These are phyloP conservation scores for Tylopilus orsonianus DNA, from an alignment of 1,284 basidiomycete species.

Conservation along the genomic window DNA sequence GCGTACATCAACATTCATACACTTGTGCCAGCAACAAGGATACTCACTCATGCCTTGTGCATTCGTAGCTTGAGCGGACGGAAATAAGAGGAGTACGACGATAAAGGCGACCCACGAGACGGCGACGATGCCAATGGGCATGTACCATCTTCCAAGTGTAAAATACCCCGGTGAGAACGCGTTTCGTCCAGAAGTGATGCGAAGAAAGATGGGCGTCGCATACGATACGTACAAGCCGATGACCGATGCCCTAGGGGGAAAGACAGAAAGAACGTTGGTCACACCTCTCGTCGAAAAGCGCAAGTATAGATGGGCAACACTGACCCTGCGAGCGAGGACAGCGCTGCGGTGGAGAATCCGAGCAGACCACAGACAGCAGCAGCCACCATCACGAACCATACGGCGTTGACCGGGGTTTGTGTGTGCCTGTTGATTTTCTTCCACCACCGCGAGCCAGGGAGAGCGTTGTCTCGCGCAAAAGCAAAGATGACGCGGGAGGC, in stretches of 20 bases:
- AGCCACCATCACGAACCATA: constrained; percentile 67
- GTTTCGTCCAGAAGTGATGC: constrained; percentile 64
- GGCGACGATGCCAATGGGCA: constrained; percentile 58
- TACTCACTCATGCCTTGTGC: constrained; percentile 56
- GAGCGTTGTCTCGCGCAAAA: constrained; percentile 70
- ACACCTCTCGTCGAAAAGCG: background rate
- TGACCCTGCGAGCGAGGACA: constrained; percentile 67
- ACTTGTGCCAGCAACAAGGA: background rate
- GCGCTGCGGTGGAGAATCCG: constrained; percentile 62
- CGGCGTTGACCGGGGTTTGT: constrained; percentile 70
- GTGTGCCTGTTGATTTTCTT: constrained; percentile 57
- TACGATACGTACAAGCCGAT: constrained; percentile 69
- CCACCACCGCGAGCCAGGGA: constrained; percentile 70
- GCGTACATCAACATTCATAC: constrained; percentile 5
- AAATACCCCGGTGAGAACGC: constrained; percentile 60
- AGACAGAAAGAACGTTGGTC: constrained; percentile 1
- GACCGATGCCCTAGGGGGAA: constrained; percentile 55
- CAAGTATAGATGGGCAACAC: too few species aligned
- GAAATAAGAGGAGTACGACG: constrained; percentile 60
- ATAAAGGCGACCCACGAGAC: constrained; percentile 69
- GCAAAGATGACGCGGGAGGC: constrained; percentile 75
- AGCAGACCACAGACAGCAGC: constrained; percentile 61
- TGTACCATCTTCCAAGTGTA: constrained; percentile 57
- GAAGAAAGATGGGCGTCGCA: constrained; percentile 64
- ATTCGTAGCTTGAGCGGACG: constrained; percentile 42